Evolutionary conservation across 306 rosid species (phyloP).

Genomic region (Mimosa pudica): DNA sequence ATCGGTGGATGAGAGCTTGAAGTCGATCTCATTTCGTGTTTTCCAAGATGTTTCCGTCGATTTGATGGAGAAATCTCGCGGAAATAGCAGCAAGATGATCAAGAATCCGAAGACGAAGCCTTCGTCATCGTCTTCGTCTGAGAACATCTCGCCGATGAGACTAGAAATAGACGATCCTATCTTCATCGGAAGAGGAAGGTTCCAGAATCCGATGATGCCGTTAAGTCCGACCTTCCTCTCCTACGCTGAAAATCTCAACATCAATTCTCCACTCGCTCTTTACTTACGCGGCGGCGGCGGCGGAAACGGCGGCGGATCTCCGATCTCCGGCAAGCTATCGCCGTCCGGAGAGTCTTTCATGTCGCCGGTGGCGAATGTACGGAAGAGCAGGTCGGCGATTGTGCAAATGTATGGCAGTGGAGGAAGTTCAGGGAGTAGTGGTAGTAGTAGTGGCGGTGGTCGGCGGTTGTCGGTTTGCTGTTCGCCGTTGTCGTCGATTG

Average conservation of each 20-base stretch:
- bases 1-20: neutral
- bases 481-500: constrained; percentile 58
- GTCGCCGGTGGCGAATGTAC: constrained; percentile 37
- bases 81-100: constrained; percentile 22
- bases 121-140: constrained; percentile 30
- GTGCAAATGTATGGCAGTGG: constrained; percentile 13
- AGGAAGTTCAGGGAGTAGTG: constrained; percentile 41
- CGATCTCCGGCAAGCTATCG: constrained; percentile 34
- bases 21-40: no score
- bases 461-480: constrained; percentile 26
- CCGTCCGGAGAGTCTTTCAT: constrained; percentile 35
- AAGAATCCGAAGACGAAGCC: constrained; percentile 34
- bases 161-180: constrained; percentile 37
- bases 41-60: constrained; percentile 6
- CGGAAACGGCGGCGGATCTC: constrained; percentile 40
- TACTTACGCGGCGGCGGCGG: constrained; percentile 41
- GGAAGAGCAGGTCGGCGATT: constrained; percentile 36
- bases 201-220: constrained; percentile 28
- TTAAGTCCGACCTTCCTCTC: constrained; percentile 47
- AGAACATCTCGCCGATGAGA: constrained; percentile 43
- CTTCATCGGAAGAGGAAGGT: constrained; percentile 39
- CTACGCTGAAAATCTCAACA: constrained; percentile 51
- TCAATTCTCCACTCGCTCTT: constrained; percentile 48
- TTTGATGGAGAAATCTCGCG: constrained; percentile 37
- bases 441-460: constrained; percentile 2